Evolutionary conservation across 2,329 filamentous ascomycete species (phyloP).

Genomic region (Calonectria hawksworthii): DNA sequence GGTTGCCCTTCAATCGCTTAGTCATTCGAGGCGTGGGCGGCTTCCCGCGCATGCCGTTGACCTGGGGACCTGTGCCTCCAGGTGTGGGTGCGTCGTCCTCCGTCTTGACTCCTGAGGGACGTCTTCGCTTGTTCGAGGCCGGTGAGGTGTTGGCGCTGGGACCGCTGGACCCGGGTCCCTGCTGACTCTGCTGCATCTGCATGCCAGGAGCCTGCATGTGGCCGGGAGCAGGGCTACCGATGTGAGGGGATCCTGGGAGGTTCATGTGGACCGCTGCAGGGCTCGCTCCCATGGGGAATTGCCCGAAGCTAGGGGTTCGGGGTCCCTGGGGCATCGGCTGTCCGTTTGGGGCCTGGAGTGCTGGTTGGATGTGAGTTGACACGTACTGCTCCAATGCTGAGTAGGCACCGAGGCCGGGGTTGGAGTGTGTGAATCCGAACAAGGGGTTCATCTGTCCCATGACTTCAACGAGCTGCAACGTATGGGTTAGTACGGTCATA

Average conservation of each 20-base stretch:
- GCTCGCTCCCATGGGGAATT: conserved; percentile 72
- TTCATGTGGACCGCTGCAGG: conserved; percentile 72
- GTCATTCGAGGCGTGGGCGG: conserved; percentile 69
- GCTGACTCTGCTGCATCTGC: conserved; percentile 77
- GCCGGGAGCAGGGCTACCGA: conserved; percentile 72
- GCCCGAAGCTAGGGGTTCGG: conserved; percentile 67
- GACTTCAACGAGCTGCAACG: conserved; percentile 71
- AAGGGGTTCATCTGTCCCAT: conserved; percentile 77
- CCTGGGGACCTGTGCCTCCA: conserved; percentile 55
- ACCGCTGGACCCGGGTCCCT: conserved; percentile 75
- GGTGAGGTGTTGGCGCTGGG: conserved; percentile 78
- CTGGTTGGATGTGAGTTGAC: conserved; percentile 58
- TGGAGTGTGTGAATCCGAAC: conserved; percentile 69
- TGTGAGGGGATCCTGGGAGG: conserved; percentile 73
- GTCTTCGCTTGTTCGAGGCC: conserved; percentile 70
- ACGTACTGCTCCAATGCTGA: conserved; percentile 74
- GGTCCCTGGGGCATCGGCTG: conserved; percentile 64
- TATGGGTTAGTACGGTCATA: conserved; percentile 39
- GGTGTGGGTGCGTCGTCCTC: conserved; percentile 71
- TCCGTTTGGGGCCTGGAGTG: conserved; percentile 59
- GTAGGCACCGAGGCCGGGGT: conserved; percentile 69
- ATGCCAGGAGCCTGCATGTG: conserved; percentile 76
- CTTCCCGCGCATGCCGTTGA: conserved; percentile 69
- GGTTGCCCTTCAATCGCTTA: conserved; percentile 67
- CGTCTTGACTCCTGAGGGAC: conserved; percentile 69